A percentile compares a stretch with the other conserved stretches of the same genome.
Conservation (phyloP, 2,329 filamentous ascomycete genomes). For the Zymoseptoria ardabiliae region DNA sequence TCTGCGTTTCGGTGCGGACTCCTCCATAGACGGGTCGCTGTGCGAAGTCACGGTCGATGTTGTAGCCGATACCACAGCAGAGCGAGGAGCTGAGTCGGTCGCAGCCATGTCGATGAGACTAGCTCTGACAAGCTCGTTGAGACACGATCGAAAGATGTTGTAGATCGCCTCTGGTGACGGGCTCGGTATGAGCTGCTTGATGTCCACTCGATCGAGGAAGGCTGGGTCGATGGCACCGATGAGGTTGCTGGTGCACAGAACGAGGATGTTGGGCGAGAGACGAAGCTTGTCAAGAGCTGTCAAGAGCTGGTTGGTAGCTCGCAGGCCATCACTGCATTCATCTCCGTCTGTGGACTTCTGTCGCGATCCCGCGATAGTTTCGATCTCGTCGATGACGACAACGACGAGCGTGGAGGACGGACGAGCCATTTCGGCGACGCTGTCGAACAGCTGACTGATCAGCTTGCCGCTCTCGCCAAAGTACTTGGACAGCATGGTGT, state of each 20-base stretch:
- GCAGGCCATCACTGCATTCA: conserved; percentile 41
- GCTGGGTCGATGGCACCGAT: conserved; percentile 40
- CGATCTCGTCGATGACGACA: conserved; percentile 46
- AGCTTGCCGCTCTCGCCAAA: conserved; percentile 43
- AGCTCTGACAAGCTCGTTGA: conserved; percentile 39
- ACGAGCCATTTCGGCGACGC: conserved; percentile 30
- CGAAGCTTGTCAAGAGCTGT: conserved; percentile 42
- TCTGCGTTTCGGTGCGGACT: neutral
- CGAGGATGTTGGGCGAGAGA: conserved; percentile 38
- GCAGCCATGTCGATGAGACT: conserved; percentile 29
- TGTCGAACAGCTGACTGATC: conserved; percentile 37
- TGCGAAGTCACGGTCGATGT: neutral
- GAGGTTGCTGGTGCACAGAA: conserved; percentile 46
- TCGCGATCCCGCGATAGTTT: conserved; percentile 41
- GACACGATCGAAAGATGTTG: conserved; percentile 42
- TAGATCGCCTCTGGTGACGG: conserved; percentile 38
- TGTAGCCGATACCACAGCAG: neutral
- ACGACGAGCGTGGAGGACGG: conserved; percentile 38
- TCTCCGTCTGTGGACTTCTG: conserved; percentile 34
- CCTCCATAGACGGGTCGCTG: neutral
- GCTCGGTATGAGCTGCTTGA: conserved; percentile 39
- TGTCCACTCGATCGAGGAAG: conserved; percentile 44
- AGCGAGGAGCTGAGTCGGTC: neutral
- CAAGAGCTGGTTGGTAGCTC: conserved; percentile 45
- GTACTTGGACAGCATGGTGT: conserved; percentile 40